phyloP scores from a whole-genome alignment of 371 early-diverging fungal species.

The Catenaria anguillulae region DNA sequence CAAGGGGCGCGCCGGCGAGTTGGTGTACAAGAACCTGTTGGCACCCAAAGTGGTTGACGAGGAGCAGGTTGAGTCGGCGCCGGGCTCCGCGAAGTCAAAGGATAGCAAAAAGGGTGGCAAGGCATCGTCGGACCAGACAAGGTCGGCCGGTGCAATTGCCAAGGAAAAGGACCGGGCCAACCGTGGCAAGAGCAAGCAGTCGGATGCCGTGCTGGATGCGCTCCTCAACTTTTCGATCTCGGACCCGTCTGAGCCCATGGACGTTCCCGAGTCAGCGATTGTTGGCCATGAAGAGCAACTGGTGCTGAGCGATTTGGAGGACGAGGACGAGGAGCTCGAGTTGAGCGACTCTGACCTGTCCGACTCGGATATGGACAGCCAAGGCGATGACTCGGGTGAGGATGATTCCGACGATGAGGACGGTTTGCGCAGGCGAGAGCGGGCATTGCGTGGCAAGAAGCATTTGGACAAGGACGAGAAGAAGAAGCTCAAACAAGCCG shows the following conservation, averaged over 20 bases:
- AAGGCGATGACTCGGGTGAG: conserved; percentile 21
- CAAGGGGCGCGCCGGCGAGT: conserved; percentile 53
- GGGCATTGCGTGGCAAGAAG: conserved; percentile 43
- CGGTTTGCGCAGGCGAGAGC: too few species aligned
- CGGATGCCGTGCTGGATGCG: neutral
- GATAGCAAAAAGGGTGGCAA: too few species aligned
- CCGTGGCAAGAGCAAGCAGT: too few species aligned
- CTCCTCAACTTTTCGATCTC: neutral
- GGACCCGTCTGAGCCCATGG: neutral
- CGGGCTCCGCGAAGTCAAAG: neutral
- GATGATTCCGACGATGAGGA: conserved; percentile 31
- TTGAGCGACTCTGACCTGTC: neutral
- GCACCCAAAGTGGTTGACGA: conserved; percentile 1
- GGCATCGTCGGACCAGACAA: too few species aligned
- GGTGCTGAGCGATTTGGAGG: neutral
- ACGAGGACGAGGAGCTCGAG: neutral
- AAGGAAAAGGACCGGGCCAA: neutral
- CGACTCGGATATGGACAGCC: conserved; percentile 14
- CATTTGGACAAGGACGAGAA: conserved; percentile 76
- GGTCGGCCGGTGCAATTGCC: too few species aligned
- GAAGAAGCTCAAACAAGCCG: conserved; percentile 53
- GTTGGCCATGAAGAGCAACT: too few species aligned
- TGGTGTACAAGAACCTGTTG: conserved; percentile 34
- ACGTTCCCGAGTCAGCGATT: neutral
- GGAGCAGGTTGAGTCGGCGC: neutral